These are phyloP conservation scores for Tephrocybe sp. DNA, from an alignment of 768 basidiomycete genomes.

Conservation along the genomic window DNA sequence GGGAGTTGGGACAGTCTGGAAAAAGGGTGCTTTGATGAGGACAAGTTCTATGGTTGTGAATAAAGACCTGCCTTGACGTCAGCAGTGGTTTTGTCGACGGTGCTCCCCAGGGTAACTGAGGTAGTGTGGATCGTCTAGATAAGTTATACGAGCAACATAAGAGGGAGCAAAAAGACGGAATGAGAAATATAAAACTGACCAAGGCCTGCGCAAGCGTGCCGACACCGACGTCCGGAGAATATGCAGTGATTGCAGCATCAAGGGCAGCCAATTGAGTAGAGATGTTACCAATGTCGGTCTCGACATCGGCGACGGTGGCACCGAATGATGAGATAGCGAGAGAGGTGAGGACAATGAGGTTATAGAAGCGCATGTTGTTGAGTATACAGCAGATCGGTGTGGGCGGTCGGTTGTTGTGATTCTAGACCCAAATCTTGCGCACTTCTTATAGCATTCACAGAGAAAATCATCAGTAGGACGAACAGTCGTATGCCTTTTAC, in stretches of 20 bases:
- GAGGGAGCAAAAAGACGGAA: neutral
- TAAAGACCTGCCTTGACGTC: conserved; percentile 25
- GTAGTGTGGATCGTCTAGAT: conserved; percentile 30
- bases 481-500: neutral
- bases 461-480: neutral
- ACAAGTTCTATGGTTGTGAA: neutral
- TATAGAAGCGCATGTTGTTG: conserved; percentile 27
- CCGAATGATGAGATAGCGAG: conserved; percentile 24
- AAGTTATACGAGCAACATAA: neutral
- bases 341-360: conserved; percentile 25
- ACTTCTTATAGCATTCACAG: conserved; percentile 2
- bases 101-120: conserved; percentile 19
- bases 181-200: conserved; percentile 20
- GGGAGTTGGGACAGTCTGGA: conserved; percentile 19
- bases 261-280: conserved; percentile 26
- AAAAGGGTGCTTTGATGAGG: neutral
- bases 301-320: conserved; percentile 26
- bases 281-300: conserved; percentile 29
- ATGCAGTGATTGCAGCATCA: conserved; percentile 29
- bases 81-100: conserved; percentile 25
- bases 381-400: no score
- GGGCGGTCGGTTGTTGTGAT: neutral
- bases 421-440: neutral
- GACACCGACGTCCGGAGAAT: conserved; percentile 24
- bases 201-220: conserved; percentile 23